Base-by-base conservation (phyloP, 352 stramenopile genomes). In the Saprolegnia parasitica region DNA sequence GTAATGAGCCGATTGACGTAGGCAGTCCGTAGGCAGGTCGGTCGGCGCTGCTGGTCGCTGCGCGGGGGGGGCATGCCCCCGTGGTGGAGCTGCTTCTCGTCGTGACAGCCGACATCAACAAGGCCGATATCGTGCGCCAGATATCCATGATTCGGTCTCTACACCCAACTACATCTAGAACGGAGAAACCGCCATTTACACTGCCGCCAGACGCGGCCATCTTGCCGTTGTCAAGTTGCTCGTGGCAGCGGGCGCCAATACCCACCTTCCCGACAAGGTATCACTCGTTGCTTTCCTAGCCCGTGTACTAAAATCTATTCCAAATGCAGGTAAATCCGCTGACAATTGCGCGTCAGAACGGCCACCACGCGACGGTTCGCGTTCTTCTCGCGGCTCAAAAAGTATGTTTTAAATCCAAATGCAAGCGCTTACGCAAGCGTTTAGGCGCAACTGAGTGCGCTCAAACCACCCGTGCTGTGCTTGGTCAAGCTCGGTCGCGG, bases 31-130 rank as follows among this genome's bases (percentile, higher is more conserved):
- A 60, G 52, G 11, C 20, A 21, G 52, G 52, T 24, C 13, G 20
- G 52, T 60, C 52, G 13, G 13, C 52, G 11, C 35, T 60, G 13
- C 20, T 60, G 11, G 52, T 60, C 13, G 52, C 52, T 60, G 52
- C 52, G 11, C 52, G 52, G 20, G 24, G 24, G 1, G 52, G 52
- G 3, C 52, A 60, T 9, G 24, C 8, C 24, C 11, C 11, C 16
- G 16, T 40, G 11, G 52, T 60, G 29, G 29, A 35, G 29, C 29
- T 35, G 29, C 29, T 35, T 35, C 29, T 35, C 29, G 29, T 35
- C 29, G 29, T 35, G 29, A 35, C 29, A 35, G 29, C 29, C 5
- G 29, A 35, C 29, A 35, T 35, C 29, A 35, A 35, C 29, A 35
- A 35, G 5, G 29, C 29, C 29, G 29, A 35, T 35, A 35, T 35